Evolutionary conservation across 2,329 filamentous ascomycete species (phyloP).

Genomic region (Aureobasidium sp.): DNA sequence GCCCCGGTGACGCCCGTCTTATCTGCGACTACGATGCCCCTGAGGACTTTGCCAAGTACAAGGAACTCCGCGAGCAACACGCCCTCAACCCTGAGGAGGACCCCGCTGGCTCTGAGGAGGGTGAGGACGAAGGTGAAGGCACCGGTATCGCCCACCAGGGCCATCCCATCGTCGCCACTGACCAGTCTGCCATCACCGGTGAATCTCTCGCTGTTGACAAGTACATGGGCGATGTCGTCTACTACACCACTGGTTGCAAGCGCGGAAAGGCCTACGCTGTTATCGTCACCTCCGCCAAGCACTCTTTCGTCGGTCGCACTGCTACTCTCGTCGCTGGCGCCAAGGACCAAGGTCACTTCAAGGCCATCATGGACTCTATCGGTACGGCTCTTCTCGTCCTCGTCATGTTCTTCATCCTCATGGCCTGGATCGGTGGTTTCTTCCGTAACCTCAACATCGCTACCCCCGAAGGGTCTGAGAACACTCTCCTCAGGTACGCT

Average conservation of each 20-base stretch:
- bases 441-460: slow-evolving; percentile 61
- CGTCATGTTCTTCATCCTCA: slow-evolving; percentile 69
- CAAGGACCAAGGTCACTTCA: slow-evolving; percentile 70
- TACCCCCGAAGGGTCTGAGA: slow-evolving; percentile 47
- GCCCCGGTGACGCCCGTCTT: slow-evolving; percentile 61
- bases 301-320: slow-evolving; percentile 70
- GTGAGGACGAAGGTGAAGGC: slow-evolving; percentile 45
- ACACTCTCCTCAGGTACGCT: slow-evolving; percentile 60
- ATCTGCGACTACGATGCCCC: slow-evolving; percentile 65
- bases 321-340: slow-evolving; percentile 66
- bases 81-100: slow-evolving; percentile 48
- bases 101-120: slow-evolving; percentile 51
- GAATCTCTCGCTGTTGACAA: slow-evolving; percentile 72
- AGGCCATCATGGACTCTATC: slow-evolving; percentile 77
- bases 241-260: slow-evolving; percentile 77
- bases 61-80: slow-evolving; percentile 51
- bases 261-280: slow-evolving; percentile 68
- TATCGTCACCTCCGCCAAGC: slow-evolving; percentile 57
- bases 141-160: slow-evolving; percentile 55
- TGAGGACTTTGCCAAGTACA: slow-evolving; percentile 59
- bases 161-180: slow-evolving; percentile 60
- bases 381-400: slow-evolving; percentile 65
- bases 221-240: slow-evolving; percentile 67
- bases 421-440: slow-evolving; percentile 71
- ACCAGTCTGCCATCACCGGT: slow-evolving; percentile 75